phyloP scores from a whole-genome alignment of 345 rosid genomes.

The Excoecaria cochinchinensis region DNA sequence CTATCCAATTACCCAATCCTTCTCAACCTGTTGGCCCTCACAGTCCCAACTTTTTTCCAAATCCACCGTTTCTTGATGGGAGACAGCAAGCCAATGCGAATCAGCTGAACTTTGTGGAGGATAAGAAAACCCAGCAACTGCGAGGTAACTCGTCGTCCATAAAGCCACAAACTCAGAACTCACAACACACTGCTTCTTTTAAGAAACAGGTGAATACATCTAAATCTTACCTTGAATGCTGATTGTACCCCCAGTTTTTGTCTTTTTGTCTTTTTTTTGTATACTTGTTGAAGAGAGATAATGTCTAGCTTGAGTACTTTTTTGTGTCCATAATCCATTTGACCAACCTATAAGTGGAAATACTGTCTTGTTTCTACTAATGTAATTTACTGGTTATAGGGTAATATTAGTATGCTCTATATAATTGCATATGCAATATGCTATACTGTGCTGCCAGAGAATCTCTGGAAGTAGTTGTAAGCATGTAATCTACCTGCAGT shows the following conservation, averaged over 20 bases:
- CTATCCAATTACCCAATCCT: slow-evolving; percentile 31
- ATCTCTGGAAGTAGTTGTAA: background rate
- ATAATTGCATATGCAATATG: background rate
- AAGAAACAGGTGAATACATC: slow-evolving; percentile 28
- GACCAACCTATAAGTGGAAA: too few species aligned
- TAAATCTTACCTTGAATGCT: background rate
- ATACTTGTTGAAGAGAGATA: background rate
- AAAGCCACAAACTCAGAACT: slow-evolving; percentile 25
- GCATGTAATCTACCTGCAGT: background rate
- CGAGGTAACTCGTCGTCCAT: slow-evolving; percentile 1
- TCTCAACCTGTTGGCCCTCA: slow-evolving; percentile 17
- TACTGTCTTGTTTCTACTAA: background rate
- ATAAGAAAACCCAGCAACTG: slow-evolving; percentile 23
- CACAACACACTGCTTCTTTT: slow-evolving; percentile 25
- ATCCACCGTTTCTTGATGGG: slow-evolving; percentile 42
- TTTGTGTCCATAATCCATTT: background rate
- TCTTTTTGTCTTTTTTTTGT: background rate
- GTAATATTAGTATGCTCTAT: background rate
- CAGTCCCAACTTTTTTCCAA: slow-evolving; percentile 41
- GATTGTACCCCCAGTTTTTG: background rate
- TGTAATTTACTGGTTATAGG: background rate
- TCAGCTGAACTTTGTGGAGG: slow-evolving; percentile 33
- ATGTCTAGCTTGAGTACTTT: slow-evolving; percentile 1
- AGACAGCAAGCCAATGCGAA: slow-evolving; percentile 40
- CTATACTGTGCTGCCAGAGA: background rate